Conservation (phyloP, 208 protist genomes). For the Acanthamoeba royreba region DNA sequence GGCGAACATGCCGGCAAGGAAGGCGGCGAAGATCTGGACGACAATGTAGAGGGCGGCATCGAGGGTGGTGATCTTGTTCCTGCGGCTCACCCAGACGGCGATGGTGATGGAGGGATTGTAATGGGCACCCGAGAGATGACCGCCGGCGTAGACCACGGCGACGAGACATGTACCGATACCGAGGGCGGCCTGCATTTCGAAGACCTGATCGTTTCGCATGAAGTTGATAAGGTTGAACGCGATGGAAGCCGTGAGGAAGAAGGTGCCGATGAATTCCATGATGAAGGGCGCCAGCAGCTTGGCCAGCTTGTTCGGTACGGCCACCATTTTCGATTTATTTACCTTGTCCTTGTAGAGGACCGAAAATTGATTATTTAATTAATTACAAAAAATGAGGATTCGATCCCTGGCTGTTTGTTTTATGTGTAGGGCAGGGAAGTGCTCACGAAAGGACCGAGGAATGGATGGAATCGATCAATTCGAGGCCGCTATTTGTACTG, state of each 20-base stretch:
- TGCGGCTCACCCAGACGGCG: constrained; percentile 9
- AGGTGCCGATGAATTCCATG: constrained; percentile 43
- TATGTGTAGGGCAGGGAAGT: no score
- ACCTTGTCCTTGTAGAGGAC: no score
- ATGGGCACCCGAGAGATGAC: constrained; percentile 6
- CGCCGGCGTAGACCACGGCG: not conserved
- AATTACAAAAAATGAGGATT: no score
- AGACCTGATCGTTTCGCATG: not conserved
- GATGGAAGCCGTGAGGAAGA: constrained; percentile 15
- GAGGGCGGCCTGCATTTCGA: constrained; percentile 22
- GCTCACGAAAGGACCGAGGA: no score
- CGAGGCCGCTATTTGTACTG: no score
- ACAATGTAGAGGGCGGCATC: constrained; percentile 31
- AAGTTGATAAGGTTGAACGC: constrained; percentile 2
- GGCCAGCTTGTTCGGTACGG: not conserved
- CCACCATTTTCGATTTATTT: constrained; percentile 33
- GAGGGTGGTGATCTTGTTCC: constrained; percentile 9
- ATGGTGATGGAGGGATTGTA: constrained; percentile 37
- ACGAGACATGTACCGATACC: constrained; percentile 13
- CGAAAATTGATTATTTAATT: no score
- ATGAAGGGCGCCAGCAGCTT: constrained; percentile 8
- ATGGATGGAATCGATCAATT: no score
- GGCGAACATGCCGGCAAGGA: not conserved
- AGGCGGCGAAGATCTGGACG: not conserved
- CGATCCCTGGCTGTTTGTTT: no score